Conservation (phyloP, 352 stramenopile species). For the Globisporangium cystogenes region DNA sequence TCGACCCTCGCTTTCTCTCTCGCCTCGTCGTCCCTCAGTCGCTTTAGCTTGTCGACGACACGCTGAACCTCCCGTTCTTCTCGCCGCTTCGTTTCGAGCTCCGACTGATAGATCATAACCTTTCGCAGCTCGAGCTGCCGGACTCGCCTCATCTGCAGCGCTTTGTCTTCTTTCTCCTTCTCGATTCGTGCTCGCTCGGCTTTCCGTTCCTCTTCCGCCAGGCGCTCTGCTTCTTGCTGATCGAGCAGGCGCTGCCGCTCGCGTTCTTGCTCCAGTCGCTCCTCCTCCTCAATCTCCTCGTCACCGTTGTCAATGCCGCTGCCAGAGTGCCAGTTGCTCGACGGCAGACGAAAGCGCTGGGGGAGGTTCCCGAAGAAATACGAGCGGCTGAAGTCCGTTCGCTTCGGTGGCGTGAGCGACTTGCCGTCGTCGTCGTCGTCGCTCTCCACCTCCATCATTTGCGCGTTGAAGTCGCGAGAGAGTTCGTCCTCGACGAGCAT, state of each 20-base stretch:
- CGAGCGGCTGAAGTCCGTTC: slow-evolving; percentile 58
- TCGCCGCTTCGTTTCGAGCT: slow-evolving; percentile 37
- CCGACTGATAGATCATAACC: slow-evolving; percentile 43
- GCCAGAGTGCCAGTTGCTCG: slow-evolving; percentile 41
- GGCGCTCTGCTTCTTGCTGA: slow-evolving; percentile 46
- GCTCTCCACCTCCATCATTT: slow-evolving; percentile 22
- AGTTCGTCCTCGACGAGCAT: slow-evolving; percentile 33
- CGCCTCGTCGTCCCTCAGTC: slow-evolving; percentile 37
- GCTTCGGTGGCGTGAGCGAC: slow-evolving; percentile 37
- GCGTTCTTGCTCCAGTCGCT: slow-evolving; percentile 47
- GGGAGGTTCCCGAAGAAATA: slow-evolving; percentile 73
- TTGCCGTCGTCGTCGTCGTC: slow-evolving; percentile 48
- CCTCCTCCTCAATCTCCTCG: slow-evolving; percentile 68
- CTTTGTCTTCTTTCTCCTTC: slow-evolving; percentile 61
- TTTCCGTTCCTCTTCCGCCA: slow-evolving; percentile 46
- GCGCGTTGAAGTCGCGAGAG: slow-evolving; percentile 21
- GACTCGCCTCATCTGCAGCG: slow-evolving; percentile 36
- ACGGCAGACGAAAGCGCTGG: slow-evolving; percentile 29
- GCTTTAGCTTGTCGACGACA: slow-evolving; percentile 11
- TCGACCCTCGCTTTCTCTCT: slow-evolving; percentile 20
- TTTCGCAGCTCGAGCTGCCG: slow-evolving; percentile 53
- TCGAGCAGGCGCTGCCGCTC: slow-evolving; percentile 57
- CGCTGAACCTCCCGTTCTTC: slow-evolving; percentile 24
- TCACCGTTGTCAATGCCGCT: slow-evolving; percentile 69
- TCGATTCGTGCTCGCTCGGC: slow-evolving; percentile 45